Conservation (phyloP, 192 early-diverging fungal species). For the Lobosporangium transversale region DNA sequence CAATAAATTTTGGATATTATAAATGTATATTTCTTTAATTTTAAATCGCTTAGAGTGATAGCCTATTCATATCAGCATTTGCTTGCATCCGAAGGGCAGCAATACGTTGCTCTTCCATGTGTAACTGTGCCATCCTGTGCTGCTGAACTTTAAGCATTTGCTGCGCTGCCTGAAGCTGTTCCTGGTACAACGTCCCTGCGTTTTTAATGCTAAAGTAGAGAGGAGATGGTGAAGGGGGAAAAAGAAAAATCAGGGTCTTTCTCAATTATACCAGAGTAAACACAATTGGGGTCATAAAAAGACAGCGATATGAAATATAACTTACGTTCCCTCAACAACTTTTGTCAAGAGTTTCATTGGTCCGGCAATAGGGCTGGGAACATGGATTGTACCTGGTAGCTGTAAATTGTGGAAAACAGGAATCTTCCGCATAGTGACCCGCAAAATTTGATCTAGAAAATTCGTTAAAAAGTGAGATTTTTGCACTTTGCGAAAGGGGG, state of each 20-base stretch:
- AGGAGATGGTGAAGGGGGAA: background rate
- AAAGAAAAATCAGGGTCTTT: too few relatives aligned
- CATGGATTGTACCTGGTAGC: background rate
- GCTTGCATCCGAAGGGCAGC: conserved; percentile 25
- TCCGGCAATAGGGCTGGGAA: conserved; percentile 26
- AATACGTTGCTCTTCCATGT: conserved; percentile 24
- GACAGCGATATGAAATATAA: background rate
- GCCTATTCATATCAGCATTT: background rate
- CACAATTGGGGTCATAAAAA: too few relatives aligned
- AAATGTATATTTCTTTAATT: too few relatives aligned
- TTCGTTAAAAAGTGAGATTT: background rate
- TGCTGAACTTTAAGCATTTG: conserved; percentile 37
- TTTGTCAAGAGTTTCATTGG: conserved; percentile 33
- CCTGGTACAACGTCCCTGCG: conserved; percentile 20
- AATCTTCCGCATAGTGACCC: conserved; percentile 24
- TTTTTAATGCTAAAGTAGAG: conserved; percentile 23
- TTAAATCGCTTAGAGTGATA: too few relatives aligned
- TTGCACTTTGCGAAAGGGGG: background rate
- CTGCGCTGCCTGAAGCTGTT: conserved; percentile 29
- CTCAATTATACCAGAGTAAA: background rate
- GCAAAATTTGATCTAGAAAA: conserved; percentile 35
- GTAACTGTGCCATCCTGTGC: conserved; percentile 38
- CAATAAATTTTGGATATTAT: too few relatives aligned
- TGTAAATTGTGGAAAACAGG: conserved; percentile 14
- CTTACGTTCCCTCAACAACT: conserved; percentile 43